phyloP scores from a whole-genome alignment of 768 basidiomycete species.

The Lactifluus hygrophoroides region DNA sequence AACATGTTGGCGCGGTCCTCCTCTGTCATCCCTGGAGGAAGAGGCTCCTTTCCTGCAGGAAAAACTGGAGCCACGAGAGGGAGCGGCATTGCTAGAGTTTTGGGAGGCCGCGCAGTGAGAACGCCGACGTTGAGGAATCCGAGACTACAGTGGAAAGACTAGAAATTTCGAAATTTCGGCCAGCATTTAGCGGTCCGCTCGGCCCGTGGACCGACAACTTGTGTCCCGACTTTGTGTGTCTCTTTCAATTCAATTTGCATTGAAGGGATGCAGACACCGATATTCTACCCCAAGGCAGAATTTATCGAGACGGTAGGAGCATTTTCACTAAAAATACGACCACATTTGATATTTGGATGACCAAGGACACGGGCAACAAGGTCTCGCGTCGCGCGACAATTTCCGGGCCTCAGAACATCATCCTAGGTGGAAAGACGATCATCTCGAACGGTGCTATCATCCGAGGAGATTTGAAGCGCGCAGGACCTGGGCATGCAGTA shows the following conservation, averaged over 20 bases:
- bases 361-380: slow-evolving; percentile 90
- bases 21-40: slow-evolving; percentile 75
- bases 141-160: too few relatives aligned
- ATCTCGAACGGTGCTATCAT: slow-evolving; percentile 87
- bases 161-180: too few relatives aligned
- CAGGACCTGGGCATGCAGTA: slow-evolving; percentile 87
- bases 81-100: slow-evolving; percentile 15
- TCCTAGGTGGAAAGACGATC: slow-evolving; percentile 94
- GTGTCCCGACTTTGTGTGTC: too few relatives aligned
- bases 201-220: too few relatives aligned
- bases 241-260: too few relatives aligned
- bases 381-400: slow-evolving; percentile 89
- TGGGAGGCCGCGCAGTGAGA: neutral
- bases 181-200: too few relatives aligned
- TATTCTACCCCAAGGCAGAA: slow-evolving; percentile 74
- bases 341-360: neutral
- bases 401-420: slow-evolving; percentile 91
- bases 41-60: slow-evolving; percentile 77
- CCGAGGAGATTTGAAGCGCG: slow-evolving; percentile 84
- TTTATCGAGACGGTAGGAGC: slow-evolving; percentile 70
- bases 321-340: neutral
- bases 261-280: slow-evolving; percentile 70
- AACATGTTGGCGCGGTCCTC: slow-evolving; percentile 62
- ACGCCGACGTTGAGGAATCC: neutral
- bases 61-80: slow-evolving; percentile 62